These are phyloP conservation scores for Brasenia schreberi DNA, from an alignment of 164 flowering plant species.

Conservation along the genomic window DNA sequence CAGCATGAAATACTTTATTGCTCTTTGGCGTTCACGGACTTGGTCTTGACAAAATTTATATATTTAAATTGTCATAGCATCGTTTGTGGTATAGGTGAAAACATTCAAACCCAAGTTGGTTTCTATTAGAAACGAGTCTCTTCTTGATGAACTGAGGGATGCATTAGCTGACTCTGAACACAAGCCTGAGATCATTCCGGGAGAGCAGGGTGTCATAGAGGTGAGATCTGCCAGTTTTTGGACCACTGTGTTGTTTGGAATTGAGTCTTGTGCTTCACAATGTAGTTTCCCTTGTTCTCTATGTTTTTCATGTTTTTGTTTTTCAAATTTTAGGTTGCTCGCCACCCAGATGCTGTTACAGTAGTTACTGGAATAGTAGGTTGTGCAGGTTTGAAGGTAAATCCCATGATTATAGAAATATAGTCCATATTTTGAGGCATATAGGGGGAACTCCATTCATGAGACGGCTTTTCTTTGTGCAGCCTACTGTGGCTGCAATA, in stretches of 20 bases:
- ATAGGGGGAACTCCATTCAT: too few relatives aligned
- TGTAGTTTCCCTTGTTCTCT: background rate
- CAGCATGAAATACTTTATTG: background rate
- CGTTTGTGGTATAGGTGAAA: conserved; percentile 40
- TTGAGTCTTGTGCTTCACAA: background rate
- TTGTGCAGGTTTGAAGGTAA: conserved; percentile 93
- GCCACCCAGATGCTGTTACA: conserved; percentile 87
- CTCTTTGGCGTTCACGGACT: background rate
- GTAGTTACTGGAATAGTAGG: conserved; percentile 99
- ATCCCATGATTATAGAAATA: background rate
- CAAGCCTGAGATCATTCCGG: conserved; percentile 91
- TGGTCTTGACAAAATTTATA: background rate
- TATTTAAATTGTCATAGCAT: background rate
- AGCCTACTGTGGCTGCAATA: conserved; percentile 98
- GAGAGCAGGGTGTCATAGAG: conserved; percentile 89
- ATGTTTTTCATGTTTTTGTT: background rate
- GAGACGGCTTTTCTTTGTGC: conserved; percentile 1
- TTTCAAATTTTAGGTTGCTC: conserved; percentile 65
- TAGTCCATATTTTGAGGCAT: too few relatives aligned
- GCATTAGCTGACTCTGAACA: conserved; percentile 71
- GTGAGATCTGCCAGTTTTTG: conserved; percentile 15
- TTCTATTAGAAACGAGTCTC: conserved; percentile 67
- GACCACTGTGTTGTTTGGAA: background rate
- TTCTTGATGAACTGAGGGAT: conserved; percentile 68
- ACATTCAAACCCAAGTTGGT: conserved; percentile 77